A percentile compares a stretch with the other conserved stretches of the same genome.
Evolutionary conservation across 257 asterid genomes (phyloP).

Genomic region (Capsicum baccatum): DNA sequence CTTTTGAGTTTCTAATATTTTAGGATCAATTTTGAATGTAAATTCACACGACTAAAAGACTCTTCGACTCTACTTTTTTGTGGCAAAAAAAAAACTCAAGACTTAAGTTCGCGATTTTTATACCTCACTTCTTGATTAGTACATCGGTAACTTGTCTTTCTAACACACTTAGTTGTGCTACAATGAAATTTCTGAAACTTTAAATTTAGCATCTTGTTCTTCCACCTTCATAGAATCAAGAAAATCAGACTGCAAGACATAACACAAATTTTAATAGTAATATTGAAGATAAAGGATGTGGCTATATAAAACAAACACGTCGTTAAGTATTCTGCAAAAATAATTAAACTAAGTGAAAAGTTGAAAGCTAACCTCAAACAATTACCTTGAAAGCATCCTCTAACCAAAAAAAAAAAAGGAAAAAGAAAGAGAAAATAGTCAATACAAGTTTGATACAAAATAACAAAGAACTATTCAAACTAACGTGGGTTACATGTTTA

Average conservation of each 20-base stretch:
- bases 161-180: neutral
- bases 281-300: too few species aligned
- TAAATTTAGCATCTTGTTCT: neutral
- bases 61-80: conserved; percentile 2
- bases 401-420: too few species aligned
- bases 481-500: too few species aligned
- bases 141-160: neutral
- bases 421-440: too few species aligned
- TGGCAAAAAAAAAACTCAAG: neutral
- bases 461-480: too few species aligned
- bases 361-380: too few species aligned
- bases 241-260: conserved; percentile 8
- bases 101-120: neutral
- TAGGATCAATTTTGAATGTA: neutral
- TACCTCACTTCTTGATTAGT: conserved; percentile 6
- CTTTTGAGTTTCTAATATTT: neutral
- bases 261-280: too few species aligned
- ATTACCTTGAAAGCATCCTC: too few species aligned
- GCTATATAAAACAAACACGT: too few species aligned
- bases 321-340: too few species aligned
- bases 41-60: conserved; percentile 1
- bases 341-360: too few species aligned
- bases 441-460: too few species aligned
- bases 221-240: neutral
- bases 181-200: conserved; percentile 6